phyloP scores from a whole-genome alignment of 345 rosid genomes.

The Murraya koenigii region DNA sequence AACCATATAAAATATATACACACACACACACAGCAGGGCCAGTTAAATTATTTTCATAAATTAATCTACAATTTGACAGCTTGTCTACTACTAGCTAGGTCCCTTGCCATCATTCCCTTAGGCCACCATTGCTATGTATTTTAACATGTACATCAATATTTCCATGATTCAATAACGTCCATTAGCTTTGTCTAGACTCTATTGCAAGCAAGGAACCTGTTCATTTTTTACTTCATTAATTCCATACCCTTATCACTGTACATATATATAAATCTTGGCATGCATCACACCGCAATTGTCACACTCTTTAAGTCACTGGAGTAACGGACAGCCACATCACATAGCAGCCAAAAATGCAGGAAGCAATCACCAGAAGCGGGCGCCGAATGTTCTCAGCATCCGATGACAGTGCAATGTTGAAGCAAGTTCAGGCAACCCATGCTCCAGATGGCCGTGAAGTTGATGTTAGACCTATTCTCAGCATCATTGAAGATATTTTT shows the following conservation, averaged over 20 bases:
- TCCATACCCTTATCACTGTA: conserved; percentile 15
- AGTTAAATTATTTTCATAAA: not conserved
- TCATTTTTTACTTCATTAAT: not conserved
- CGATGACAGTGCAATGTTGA: conserved; percentile 38
- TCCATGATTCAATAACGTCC: not conserved
- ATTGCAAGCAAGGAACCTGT: conserved; percentile 25
- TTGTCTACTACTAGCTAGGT: not conserved
- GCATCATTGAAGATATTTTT: conserved; percentile 34
- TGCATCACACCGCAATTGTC: not conserved
- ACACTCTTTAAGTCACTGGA: not conserved
- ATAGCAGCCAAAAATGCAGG: conserved; percentile 12
- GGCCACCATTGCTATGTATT: not conserved
- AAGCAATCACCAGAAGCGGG: conserved; percentile 3
- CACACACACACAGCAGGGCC: not conserved
- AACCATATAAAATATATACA: not conserved
- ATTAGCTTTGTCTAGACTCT: conserved; percentile 18
- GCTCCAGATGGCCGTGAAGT: conserved; percentile 45
- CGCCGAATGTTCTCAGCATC: conserved; percentile 27
- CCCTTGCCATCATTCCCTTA: not conserved
- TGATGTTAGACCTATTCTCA: conserved; percentile 35
- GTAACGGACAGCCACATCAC: not conserved
- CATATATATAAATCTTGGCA: not conserved
- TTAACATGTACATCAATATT: too few species aligned
- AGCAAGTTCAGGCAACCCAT: conserved; percentile 45
- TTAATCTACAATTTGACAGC: not conserved